Evolutionary conservation across 2,329 filamentous ascomycete genomes (phyloP), one percentile per base, ranked within the genome.

Genomic region (Salinomyces thailandicus): DNA sequence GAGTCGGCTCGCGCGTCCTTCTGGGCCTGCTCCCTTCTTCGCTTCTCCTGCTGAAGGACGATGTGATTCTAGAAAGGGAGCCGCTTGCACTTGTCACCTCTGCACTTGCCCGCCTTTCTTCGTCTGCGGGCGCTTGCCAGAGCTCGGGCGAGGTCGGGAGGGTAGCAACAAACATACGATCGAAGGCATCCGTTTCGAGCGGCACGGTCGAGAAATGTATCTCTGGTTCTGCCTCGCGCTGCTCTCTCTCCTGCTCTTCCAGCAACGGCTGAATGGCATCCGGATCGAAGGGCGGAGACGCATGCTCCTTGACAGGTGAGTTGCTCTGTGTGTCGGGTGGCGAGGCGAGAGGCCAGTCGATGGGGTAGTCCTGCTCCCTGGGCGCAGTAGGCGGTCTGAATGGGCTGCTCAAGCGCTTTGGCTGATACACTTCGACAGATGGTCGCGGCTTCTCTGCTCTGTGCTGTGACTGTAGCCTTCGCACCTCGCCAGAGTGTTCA

Each of bases 91-190:
- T n/a, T n/a, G n/a, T n/a, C n/a, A n/a, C n/a, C n/a, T n/a, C n/a
- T n/a, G n/a, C n/a, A n/a, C 22, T 4, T 26, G 22, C 9, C 31
- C 17, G 3, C 18, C 19, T 17, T 33, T 33, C 18, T 33, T 20
- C 31, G 9, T 14, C 12, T 19, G 3, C 7, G 18, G 19, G 4
- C 14, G 18, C 7, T 37, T 18, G n/a, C n/a, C n/a, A n/a, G 8
- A 22, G 17, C 5, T 36, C 34, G 1, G 37, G 33, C 16, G 35
- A 35, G 12, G 22, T 22, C 7, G 52, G 55, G 7, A 59, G 35
- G 33, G 47, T 54, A 18, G 52, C 43, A 6, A 60, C 49, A 36
- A 59, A 58, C 36, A 53, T 49, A 15, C 44, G 47, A 18, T 60
- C 50, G 26, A 59, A 60, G 6, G 36, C 43, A 38, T 58, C 50